Evolutionary conservation across 225 moss, liverwort and hornwort genomes (phyloP).

Genomic region (Sphagnum contortum): DNA sequence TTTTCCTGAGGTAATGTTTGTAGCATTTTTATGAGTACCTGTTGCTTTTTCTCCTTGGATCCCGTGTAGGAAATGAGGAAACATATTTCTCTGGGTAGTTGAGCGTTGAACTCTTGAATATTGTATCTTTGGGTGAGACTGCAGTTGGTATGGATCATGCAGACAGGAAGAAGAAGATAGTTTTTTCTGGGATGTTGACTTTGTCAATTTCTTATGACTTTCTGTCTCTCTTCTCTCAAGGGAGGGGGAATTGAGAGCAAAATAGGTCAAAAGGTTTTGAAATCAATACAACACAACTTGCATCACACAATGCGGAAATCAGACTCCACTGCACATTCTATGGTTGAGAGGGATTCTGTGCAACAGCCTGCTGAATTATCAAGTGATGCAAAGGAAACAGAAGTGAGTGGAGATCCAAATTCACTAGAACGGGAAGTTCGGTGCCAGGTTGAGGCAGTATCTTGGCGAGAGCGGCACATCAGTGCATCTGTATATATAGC

Average conservation of each 20-base stretch:
- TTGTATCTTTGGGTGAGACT: no score
- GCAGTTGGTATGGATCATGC: no score
- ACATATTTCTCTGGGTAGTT: no score
- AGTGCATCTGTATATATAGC: conserved; percentile 67
- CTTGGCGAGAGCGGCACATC: conserved; percentile 94
- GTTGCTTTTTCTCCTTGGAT: no score
- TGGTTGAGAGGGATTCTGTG: conserved; percentile 8
- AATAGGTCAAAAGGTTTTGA: conserved; percentile 11
- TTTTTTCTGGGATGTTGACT: no score
- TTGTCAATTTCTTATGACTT: no score
- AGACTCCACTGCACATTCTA: conserved; percentile 9
- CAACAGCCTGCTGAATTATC: conserved; percentile 11
- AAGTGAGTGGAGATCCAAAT: conserved; percentile 14
- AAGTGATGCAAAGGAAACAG: conserved; percentile 20
- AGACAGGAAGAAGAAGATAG: no score
- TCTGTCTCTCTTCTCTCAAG: conserved; percentile 8
- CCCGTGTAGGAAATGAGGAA: no score
- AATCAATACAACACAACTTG: conserved; percentile 4
- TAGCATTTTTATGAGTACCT: no score
- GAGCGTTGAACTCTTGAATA: no score
- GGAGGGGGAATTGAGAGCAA: conserved; percentile 17
- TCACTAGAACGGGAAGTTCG: conserved; percentile 40
- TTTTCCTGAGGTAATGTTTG: no score
- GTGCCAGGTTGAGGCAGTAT: conserved; percentile 76
- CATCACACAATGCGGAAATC: conserved; percentile 13